phyloP scores from a whole-genome alignment of 495 filamentous ascomycete genomes.

The Acidomyces sp. region DNA sequence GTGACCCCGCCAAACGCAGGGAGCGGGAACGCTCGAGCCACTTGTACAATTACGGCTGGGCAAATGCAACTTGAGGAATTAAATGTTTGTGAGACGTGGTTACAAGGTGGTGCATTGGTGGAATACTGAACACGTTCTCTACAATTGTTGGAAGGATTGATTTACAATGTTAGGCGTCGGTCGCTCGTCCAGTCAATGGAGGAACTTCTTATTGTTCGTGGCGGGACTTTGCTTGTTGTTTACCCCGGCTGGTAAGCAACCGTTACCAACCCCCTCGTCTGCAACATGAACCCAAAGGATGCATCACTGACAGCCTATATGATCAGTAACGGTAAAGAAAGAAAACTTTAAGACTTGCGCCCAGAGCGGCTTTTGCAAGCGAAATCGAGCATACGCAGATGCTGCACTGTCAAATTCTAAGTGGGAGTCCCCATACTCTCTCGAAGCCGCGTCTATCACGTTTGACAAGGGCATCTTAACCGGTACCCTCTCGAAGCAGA shows the following conservation, averaged over 20 bases:
- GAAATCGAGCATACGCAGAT: conserved; percentile 83
- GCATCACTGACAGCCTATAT: conserved; percentile 1
- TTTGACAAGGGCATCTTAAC: conserved; percentile 71
- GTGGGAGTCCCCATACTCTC: conserved; percentile 73
- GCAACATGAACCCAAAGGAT: neutral
- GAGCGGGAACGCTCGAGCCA: no score
- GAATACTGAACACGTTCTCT: no score
- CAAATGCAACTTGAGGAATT: no score
- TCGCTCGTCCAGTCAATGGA: conserved; percentile 12
- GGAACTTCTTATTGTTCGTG: conserved; percentile 5
- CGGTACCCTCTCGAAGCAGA: conserved; percentile 64
- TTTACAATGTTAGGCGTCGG: conserved; percentile 2
- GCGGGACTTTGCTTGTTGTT: conserved; percentile 19
- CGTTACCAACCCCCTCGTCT: neutral
- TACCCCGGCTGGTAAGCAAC: conserved; percentile 24
- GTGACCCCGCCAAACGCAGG: no score
- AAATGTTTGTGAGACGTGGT: no score
- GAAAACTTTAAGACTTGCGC: conserved; percentile 91
- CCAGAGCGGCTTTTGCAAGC: conserved; percentile 92
- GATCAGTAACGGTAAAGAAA: conserved; percentile 70
- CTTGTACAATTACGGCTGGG: no score
- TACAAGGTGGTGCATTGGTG: no score
- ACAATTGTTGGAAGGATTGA: no score
- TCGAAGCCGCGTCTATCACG: conserved; percentile 54
- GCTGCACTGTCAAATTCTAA: conserved; percentile 48